Evolutionary conservation across 805 yeast genomes (phyloP).

Genomic region (Candida awuae): DNA sequence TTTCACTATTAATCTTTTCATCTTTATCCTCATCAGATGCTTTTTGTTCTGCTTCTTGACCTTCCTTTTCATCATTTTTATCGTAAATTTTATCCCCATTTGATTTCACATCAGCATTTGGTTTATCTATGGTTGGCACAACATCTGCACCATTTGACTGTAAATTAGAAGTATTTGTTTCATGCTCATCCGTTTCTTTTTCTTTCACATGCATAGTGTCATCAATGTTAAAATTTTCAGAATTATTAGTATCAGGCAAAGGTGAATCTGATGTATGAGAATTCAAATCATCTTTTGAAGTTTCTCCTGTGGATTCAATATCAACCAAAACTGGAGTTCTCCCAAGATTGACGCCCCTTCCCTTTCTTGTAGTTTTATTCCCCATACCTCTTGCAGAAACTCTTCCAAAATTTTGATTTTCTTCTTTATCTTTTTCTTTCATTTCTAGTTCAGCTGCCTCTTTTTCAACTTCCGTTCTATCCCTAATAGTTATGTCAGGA

Average conservation of each 20-base stretch:
- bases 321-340: constrained; percentile 25
- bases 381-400: constrained; percentile 30
- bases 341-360: constrained; percentile 25
- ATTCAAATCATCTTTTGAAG: neutral
- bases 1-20: neutral
- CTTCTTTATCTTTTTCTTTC: constrained; percentile 31
- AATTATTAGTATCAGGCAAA: too few species aligned
- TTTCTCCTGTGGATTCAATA: neutral
- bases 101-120: too few species aligned
- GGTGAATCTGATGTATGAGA: too few species aligned
- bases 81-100: too few species aligned
- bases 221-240: too few species aligned
- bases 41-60: neutral
- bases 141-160: too few species aligned
- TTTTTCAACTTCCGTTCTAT: constrained; percentile 60
- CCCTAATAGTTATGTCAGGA: constrained; percentile 79
- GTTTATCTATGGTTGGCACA: too few species aligned
- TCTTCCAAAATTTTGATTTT: constrained; percentile 24
- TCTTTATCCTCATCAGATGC: neutral
- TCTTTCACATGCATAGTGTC: too few species aligned
- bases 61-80: neutral
- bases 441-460: constrained; percentile 40
- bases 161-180: too few species aligned
- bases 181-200: too few species aligned
- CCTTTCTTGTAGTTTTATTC: constrained; percentile 30